A percentile compares a stretch with the other conserved stretches of the same genome.
Conservation (phyloP, 2,329 filamentous ascomycete genomes). For the Penicillium sp. region DNA sequence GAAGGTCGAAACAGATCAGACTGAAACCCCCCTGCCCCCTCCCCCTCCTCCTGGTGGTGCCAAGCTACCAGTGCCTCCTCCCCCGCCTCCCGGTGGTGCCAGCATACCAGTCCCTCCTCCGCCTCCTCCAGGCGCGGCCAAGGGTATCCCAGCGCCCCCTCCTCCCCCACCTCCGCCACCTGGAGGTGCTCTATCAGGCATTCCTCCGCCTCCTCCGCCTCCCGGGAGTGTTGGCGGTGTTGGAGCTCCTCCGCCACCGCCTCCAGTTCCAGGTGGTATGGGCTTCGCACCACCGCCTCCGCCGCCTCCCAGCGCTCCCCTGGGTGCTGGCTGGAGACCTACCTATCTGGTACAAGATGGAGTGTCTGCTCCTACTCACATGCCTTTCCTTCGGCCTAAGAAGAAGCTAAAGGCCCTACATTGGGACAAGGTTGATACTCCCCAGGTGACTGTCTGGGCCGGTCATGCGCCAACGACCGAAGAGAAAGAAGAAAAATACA, state of each 20-base stretch:
- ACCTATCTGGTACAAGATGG: constrained; percentile 66
- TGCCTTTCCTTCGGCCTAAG: constrained; percentile 83
- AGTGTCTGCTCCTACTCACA: constrained; percentile 54
- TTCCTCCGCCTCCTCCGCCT: constrained; percentile 43
- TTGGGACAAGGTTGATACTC: constrained; percentile 96
- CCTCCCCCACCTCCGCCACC: constrained; percentile 40
- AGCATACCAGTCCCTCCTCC: constrained; percentile 47
- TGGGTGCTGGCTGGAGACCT: constrained; percentile 52
- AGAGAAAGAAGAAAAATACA: constrained; percentile 91
- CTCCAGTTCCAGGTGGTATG: constrained; percentile 37
- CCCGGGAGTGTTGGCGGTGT: constrained; percentile 33
- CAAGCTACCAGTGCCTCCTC: constrained; percentile 30
- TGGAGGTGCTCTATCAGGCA: constrained; percentile 40
- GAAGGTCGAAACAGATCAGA: constrained; percentile 8
- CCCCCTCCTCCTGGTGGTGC: constrained; percentile 44
- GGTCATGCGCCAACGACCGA: constrained; percentile 77
- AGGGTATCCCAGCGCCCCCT: constrained; percentile 30
- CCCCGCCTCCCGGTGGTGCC: constrained; percentile 27
- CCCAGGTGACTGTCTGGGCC: constrained; percentile 89
- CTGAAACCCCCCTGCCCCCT: constrained; percentile 30
- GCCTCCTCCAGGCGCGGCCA: constrained; percentile 37
- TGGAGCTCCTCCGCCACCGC: constrained; percentile 29
- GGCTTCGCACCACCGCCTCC: constrained; percentile 52
- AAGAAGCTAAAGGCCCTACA: constrained; percentile 93
- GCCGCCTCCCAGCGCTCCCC: constrained; percentile 59